phyloP scores from a whole-genome alignment of 2,329 filamentous ascomycete genomes.

The Acephala macrosclerotiorum region DNA sequence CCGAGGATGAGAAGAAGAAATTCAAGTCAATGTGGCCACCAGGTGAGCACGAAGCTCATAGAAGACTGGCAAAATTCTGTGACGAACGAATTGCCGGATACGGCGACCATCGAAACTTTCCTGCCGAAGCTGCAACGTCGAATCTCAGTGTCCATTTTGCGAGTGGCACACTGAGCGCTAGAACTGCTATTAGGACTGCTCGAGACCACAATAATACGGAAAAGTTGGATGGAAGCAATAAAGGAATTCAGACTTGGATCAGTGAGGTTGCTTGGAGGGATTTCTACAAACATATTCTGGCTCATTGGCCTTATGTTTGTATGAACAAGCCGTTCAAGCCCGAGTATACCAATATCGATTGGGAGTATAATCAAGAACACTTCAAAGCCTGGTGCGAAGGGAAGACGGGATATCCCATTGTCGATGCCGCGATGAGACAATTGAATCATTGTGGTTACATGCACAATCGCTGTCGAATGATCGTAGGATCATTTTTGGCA shows the following conservation, averaged over 20 bases:
- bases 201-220: conserved; percentile 67
- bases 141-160: conserved; percentile 76
- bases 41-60: conserved; percentile 75
- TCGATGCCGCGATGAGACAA: conserved; percentile 88
- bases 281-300: conserved; percentile 87
- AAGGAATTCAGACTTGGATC: conserved; percentile 77
- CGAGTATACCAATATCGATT: conserved; percentile 81
- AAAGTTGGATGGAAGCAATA: conserved; percentile 70
- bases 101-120: conserved; percentile 69
- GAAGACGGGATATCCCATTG: conserved; percentile 80
- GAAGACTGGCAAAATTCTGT: conserved; percentile 72
- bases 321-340: conserved; percentile 85
- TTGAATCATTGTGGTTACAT: conserved; percentile 73
- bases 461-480: conserved; percentile 88
- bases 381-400: conserved; percentile 80
- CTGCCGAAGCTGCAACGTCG: conserved; percentile 69
- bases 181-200: conserved; percentile 71
- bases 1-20: conserved; percentile 62
- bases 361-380: conserved; percentile 76
- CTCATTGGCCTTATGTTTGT: conserved; percentile 84
- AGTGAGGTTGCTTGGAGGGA: conserved; percentile 87
- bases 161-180: conserved; percentile 70
- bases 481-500: conserved; percentile 79
- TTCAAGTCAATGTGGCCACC: conserved; percentile 72
- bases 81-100: conserved; percentile 69